Evolutionary conservation across 1,139 yeast genomes (phyloP).

Genomic region (Yamadazyma diospyri): DNA sequence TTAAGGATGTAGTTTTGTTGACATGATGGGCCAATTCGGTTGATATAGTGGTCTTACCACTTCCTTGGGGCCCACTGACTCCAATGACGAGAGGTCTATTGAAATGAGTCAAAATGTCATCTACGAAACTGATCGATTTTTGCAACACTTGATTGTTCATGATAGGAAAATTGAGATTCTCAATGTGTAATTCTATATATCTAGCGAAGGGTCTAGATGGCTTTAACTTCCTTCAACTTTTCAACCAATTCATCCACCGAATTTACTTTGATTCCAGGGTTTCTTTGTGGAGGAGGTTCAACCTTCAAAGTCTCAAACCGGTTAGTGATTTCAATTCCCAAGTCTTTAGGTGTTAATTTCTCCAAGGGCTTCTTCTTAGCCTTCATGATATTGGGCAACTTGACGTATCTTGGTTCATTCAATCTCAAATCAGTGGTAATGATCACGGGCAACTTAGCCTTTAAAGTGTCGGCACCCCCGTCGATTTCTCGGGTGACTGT

Average conservation of each 20-base stretch:
- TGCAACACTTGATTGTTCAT: slow-evolving; percentile 4
- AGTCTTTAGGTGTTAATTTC: slow-evolving; percentile 64
- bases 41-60: slow-evolving; percentile 79
- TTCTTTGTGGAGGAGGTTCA: slow-evolving; percentile 80
- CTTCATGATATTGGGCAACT: slow-evolving; percentile 94
- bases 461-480: slow-evolving; percentile 86
- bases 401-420: slow-evolving; percentile 91
- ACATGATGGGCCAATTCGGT: slow-evolving; percentile 37
- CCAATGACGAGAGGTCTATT: slow-evolving; percentile 57
- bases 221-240: slow-evolving; percentile 72
- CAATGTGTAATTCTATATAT: neutral
- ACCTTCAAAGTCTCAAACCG: slow-evolving; percentile 71
- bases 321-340: slow-evolving; percentile 60
- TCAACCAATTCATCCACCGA: slow-evolving; percentile 77
- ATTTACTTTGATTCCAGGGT: slow-evolving; percentile 76
- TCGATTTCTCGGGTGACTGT: slow-evolving; percentile 89
- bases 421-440: slow-evolving; percentile 91
- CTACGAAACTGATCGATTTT: slow-evolving; percentile 1
- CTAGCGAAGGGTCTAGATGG: slow-evolving; percentile 29
- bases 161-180: neutral
- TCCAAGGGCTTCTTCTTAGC: slow-evolving; percentile 95
- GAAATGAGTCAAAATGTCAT: neutral
- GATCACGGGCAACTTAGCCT: slow-evolving; percentile 76
- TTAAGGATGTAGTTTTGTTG: slow-evolving; percentile 27
- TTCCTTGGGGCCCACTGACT: slow-evolving; percentile 88